Evolutionary conservation across 345 rosid genomes (phyloP), one percentile per base, ranked within the genome.

Genomic region (Turnera subulata): DNA sequence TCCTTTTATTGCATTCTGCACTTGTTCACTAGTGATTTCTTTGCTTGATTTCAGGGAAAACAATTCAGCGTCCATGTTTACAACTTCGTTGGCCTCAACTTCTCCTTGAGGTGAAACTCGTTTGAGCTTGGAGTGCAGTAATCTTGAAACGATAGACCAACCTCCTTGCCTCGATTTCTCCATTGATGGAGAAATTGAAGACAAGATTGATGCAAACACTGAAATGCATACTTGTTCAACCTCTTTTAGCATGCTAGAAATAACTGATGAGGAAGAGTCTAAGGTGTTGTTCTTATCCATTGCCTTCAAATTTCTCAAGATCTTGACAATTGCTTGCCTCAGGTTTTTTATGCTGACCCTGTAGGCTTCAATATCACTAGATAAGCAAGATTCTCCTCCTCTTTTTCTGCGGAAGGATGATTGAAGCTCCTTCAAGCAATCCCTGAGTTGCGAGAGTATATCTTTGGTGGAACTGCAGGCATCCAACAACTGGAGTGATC

Each of bases 61-160:
- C 53, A 69, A 58, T 15, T 22, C 37, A 24, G n/a, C 19, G 26
- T 60, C 62, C 33, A 68, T 12, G 0, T 37, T 55, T 15, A 24
- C 55, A 19, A 47, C 21, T 10, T 64, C 24, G 58, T 6, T 24
- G 46, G 24, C 25, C 12, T 48, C 51, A 49, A 18, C 33, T 17
- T 65, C 22, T 0, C 29, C 35, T 24, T n/a, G n/a, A n/a, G n/a
- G n/a, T n/a, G n/a, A n/a, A n/a, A n/a, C n/a, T n/a, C n/a, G n/a
- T n/a, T n/a, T n/a, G n/a, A n/a, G n/a, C n/a, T 52, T 71, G 35
- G 56, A 45, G 35, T 56, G 42, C 43, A 54, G 20, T n/a, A 70
- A 9, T 22, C 55, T 59, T 12, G 66, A 59, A 32, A 64, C 53
- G 40, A 65, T 24, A 5, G 64, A 65, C 60, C 63, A 61, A 8